Base-by-base conservation (phyloP, 805 yeast species). In the Cyberlindnera veronae region DNA sequence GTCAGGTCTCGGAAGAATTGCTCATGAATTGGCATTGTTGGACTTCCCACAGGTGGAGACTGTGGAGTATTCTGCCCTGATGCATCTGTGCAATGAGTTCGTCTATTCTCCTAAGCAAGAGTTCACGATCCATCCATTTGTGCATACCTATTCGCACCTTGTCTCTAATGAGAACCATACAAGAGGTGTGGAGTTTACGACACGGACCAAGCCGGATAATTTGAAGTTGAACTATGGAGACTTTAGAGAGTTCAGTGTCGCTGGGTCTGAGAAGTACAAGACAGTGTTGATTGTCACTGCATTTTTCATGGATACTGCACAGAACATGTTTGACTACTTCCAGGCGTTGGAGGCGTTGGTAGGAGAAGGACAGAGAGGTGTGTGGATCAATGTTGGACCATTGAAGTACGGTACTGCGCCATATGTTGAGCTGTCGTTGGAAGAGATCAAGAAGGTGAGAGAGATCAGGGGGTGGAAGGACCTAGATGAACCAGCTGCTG, bases 381-480 rank as follows among this genome's bases (percentile, higher is more conserved):
- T 72, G 30, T 91, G 98, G 98, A 77, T 91, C 47, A 91, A 93
- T 57, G 70, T 80, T 12, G 99, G 99, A 0, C 99, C 99, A 0
- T 68, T 93, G 45, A 84, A 90, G 60, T 91, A 93, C 68, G 97
- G 97, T 1, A 78, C 88, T 3, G 84, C 89, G 39, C 80, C 96
- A 34, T 69, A 74, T 57, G 77, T 81, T 22, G 96, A 90, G 58
- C 64, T 88, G 22, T 80, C 79, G 29, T 66, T 75, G 12, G 81
- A 82, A n/a, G 97, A 90, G 55, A 57, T 90, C 35, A 60, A 63
- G 12, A 49, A 56, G n/a, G 53, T 85, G 13, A 64, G 90, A 26
- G 50, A 58, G 17, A 34, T 63, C 4, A 67, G 79, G 64, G 93
- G 95, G 2, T 89, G 95, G 93, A 58, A 54, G 26, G 68, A 69